These are phyloP conservation scores for Citrullus colocynthis DNA, from an alignment of 306 rosid genomes.

Conservation along the genomic window DNA sequence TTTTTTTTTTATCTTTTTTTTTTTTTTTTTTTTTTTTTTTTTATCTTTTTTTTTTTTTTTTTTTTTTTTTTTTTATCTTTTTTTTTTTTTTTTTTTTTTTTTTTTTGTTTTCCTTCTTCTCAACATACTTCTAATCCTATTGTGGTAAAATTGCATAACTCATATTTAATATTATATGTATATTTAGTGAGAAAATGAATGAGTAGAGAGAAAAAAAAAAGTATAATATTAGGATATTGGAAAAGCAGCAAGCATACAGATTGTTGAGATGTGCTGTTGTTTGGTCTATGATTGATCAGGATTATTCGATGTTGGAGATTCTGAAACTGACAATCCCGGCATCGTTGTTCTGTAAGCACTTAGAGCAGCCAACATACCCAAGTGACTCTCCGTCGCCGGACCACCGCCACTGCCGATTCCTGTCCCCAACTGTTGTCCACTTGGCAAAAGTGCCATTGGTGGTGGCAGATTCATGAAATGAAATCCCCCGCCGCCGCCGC, in stretches of 20 bases:
- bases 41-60: not conserved
- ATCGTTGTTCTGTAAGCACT: conserved; percentile 29
- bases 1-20: not conserved
- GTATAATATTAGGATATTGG: not conserved
- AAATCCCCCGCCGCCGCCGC: conserved; percentile 20
- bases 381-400: conserved; percentile 33
- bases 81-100: not conserved
- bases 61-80: not conserved
- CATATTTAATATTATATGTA: not conserved
- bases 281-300: conserved; percentile 2
- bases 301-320: conserved; percentile 1
- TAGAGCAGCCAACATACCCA: conserved; percentile 59
- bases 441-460: conserved; percentile 51
- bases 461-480: conserved; percentile 93
- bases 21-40: not conserved
- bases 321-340: conserved; percentile 5
- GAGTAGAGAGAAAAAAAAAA: not conserved
- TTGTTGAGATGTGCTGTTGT: not conserved
- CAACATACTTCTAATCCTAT: not conserved
- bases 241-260: conserved; percentile 3
- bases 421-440: conserved; percentile 37
- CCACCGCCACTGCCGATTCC: conserved; percentile 11
- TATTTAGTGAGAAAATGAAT: conserved; percentile 1
- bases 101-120: not conserved
- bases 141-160: not conserved